phyloP scores from a whole-genome alignment of 2,329 filamentous ascomycete species.

The Stagonosporopsis cucurbitacearum region DNA sequence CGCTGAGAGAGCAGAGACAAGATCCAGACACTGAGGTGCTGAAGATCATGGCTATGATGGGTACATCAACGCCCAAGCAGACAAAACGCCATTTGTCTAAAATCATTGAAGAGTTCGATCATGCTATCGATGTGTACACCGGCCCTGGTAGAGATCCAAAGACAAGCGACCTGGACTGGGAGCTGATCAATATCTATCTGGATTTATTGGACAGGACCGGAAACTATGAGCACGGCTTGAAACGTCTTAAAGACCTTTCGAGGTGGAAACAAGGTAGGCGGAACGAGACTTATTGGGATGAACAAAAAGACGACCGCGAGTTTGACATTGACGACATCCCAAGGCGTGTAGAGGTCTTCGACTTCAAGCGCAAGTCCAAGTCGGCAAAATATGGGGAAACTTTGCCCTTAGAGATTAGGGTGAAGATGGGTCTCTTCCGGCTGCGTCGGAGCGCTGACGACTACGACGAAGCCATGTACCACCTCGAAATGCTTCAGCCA shows the following conservation, averaged over 20 bases:
- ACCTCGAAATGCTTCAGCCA: constrained; percentile 70
- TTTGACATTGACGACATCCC: constrained; percentile 79
- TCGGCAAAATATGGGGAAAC: constrained; percentile 71
- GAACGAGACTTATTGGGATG: constrained; percentile 79
- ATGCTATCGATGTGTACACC: constrained; percentile 58
- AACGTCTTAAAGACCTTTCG: constrained; percentile 72
- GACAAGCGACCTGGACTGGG: constrained; percentile 68
- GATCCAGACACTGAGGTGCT: constrained; percentile 59
- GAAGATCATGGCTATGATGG: constrained; percentile 63
- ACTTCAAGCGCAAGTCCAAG: constrained; percentile 65
- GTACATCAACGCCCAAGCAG: constrained; percentile 58
- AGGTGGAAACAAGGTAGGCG: constrained; percentile 83
- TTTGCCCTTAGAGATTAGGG: constrained; percentile 80
- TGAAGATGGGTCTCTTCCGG: constrained; percentile 85
- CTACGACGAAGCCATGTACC: constrained; percentile 70
- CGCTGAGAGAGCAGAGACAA: constrained; percentile 53
- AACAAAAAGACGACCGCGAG: constrained; percentile 79
- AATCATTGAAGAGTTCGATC: constrained; percentile 60
- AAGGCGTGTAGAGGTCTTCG: constrained; percentile 66
- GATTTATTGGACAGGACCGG: constrained; percentile 75
- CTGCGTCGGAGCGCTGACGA: constrained; percentile 69
- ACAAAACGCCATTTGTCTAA: constrained; percentile 55
- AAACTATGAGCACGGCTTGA: constrained; percentile 70
- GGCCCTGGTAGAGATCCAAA: constrained; percentile 50
- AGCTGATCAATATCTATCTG: constrained; percentile 82